Evolutionary conservation across 306 rosid species (phyloP).

Genomic region (Elaeagnus macrophylla): DNA sequence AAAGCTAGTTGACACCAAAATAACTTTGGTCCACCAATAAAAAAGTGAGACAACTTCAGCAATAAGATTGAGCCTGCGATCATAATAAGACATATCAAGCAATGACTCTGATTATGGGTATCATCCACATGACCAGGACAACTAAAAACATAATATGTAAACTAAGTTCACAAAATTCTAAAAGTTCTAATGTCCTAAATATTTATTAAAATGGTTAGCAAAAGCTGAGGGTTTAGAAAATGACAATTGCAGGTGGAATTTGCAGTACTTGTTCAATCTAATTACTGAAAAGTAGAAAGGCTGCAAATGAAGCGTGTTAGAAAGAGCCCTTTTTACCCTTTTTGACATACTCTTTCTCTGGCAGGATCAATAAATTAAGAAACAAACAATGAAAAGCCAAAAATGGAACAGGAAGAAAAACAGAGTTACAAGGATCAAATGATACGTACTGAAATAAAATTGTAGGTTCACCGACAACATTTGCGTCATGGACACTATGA

Average conservation of each 20-base stretch:
- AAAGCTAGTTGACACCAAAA: conserved; percentile 30
- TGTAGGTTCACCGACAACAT: background rate
- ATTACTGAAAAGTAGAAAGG: background rate
- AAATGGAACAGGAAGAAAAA: too few relatives aligned
- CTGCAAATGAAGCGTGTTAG: background rate
- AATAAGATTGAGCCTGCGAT: conserved; percentile 78
- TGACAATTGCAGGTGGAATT: too few relatives aligned
- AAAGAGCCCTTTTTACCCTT: too few relatives aligned
- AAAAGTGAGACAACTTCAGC: conserved; percentile 46
- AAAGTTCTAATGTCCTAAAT: background rate
- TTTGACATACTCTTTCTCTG: background rate
- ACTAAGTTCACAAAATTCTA: background rate
- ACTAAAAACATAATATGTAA: conserved; percentile 2
- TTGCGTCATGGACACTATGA: too few relatives aligned
- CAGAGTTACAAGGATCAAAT: too few relatives aligned
- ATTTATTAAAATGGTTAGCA: background rate
- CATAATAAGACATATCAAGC: conserved; percentile 70
- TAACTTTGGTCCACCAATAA: conserved; percentile 42
- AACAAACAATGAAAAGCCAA: background rate
- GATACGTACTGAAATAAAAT: background rate
- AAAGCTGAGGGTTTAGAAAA: background rate
- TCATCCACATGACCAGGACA: conserved; percentile 27
- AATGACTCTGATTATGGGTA: conserved; percentile 25
- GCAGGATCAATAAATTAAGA: background rate
- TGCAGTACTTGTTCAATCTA: too few relatives aligned